Evolutionary conservation across 2,329 filamentous ascomycete genomes (phyloP), one percentile per base, ranked within the genome.

Genomic region (Septoria linicola): DNA sequence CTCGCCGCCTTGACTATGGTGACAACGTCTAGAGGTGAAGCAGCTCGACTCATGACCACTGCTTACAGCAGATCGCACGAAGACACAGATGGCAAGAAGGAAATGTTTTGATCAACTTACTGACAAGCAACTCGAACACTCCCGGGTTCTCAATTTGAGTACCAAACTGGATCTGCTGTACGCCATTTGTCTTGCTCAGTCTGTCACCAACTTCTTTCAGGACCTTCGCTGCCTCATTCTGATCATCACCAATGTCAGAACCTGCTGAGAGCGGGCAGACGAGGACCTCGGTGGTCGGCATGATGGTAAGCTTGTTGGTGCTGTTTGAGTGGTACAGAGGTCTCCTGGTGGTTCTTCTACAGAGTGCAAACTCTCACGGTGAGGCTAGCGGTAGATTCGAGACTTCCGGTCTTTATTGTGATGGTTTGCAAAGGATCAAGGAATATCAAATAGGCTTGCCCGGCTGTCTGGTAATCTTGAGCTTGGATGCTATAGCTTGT

Each of bases 221-320:
- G 4, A 69, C 61, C 19, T 50, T 45, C 25, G 66, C 63, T 8
- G 62, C 65, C 13, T 60, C 57, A 37, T 58, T 66, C 36, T 53
- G 41, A 4, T 54, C 55, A 36, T 68, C 65, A 46, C 64, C 61
- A 45, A 71, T 57, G 31, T 69, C 57, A n/a, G 62, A 53, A n/a
- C 65, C 68, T 1, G 71, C 42, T n/a, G 65, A 66, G 36, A 77
- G 61, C 0, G 70, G 65, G 4, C 75, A 41, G 43, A 64, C 62
- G 11, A 64, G 68, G 45, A 76, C 63, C 63, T 76, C 75, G 2
- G 70, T 47, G 19, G 64, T 67, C 30, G 63, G 60, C 65, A 68
- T 67, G 20, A 19, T 60, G 4, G 25, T 10, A 19, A n/a, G 8
- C 17, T 17, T 19, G n/a, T 39, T 16, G 16, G 6, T 19, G 10